Evolutionary conservation across 1,139 yeast species (phyloP), one percentile per base, ranked within the genome.

Genomic region (Suhomyces yuchorum): DNA sequence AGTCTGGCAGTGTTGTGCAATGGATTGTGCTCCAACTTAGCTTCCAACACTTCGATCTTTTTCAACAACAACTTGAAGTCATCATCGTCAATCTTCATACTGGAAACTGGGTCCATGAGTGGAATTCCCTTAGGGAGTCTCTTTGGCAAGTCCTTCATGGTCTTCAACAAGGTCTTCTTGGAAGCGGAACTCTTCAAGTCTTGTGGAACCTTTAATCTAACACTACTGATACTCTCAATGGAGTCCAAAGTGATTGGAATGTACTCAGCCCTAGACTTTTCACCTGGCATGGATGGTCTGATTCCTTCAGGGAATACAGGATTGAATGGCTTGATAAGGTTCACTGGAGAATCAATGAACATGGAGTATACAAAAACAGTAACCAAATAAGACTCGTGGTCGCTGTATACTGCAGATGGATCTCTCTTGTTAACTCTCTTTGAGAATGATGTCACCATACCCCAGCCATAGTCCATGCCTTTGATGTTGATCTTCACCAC

Each of bases 41-140:
- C 71, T 59, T 90, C 95, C 54, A 93, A 74, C 1, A 91, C 93
- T 47, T 87, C 92, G 50, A 89, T 82, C 65, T 93, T 93, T 56
- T 84, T 80, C 52, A 89, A 67, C 44, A 93, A 71, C 47, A 78
- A 76, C 57, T 75, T 72, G 72, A 95, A 93, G 14, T 89, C 88
- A 1, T 79, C 81, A 61, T 90, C 96, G 26, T 80, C 82, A 56
- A 95, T 92, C 63, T 91, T 89, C 98, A 95, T 93, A 62, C 87
- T 88, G 52, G 83, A 86, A 37, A 93, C 76, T 3, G 99, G 99
- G 65, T 93, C 97, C 67, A 93, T 78, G 44, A 83, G 65, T 15
- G 98, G 97, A 34, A 93, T 76, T 1, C 96, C 97, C 63, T 90
- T 95, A 8, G 96, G 92, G 61, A 91, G 85, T 66, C 96, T 81